Evolutionary conservation across 371 early-diverging fungal species (phyloP), one percentile per base, ranked within the genome.

Genomic region (Batkoa obscura): DNA sequence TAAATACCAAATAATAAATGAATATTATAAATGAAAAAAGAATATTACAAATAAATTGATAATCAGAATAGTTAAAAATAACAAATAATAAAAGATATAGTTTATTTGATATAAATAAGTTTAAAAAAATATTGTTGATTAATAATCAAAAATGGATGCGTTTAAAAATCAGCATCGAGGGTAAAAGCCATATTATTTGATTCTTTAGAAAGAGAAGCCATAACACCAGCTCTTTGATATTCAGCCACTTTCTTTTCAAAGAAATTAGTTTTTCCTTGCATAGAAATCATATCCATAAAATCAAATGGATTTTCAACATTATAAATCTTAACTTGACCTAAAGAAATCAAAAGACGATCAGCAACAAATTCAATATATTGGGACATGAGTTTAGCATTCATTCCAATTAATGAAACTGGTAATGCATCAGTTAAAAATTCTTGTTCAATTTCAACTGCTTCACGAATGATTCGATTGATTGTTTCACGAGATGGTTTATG

Each of bases 221-320:
- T 93, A 57, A 94, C 94, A 62, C 92, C 93, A 61, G 95, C 86
- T 73, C 94, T 95, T 67, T 98, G 97, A 70, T 99, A 99, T 64
- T 98, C 98, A 13, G 93, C 89, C 38, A 99, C 99, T 62, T 86
- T 86, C 81, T 98, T 98, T 73, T 99, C 99, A 64, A 99, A 99
- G 76, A 99, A 99, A 79, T 99, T 99, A 56, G 99, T 96, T 78
- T 99, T 99, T 63, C 99, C 99, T 71, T 94, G 94, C 60, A 99
- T 75, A 34, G 94, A 93, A 67, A 99, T 98, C 76, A 97, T 72
- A 66, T 99, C 99, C 99, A 99, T 99, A 64, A 99, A 99, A 68
- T 98, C 98, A 63, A 99, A 99, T 47, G 99, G 99, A 67, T 99
- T 99, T 62, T 82, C 72, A 2, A 76, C 80, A 39, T 87, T 80